phyloP scores from a whole-genome alignment of 2,329 filamentous ascomycete genomes.

The Bipolaris oryzae region DNA sequence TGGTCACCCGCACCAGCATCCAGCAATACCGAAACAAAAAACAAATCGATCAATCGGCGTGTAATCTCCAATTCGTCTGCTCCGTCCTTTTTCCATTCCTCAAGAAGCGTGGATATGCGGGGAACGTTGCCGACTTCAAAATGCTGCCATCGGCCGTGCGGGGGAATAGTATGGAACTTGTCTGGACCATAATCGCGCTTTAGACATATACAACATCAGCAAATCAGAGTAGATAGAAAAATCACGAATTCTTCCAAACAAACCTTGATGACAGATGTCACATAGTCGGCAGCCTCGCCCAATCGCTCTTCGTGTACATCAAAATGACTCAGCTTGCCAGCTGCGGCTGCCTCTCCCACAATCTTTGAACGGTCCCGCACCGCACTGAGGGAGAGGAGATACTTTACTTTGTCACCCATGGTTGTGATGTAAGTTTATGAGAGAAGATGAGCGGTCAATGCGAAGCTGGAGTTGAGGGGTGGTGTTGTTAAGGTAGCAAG shows the following conservation, averaged over 20 bases:
- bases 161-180: constrained; percentile 59
- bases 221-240: not conserved
- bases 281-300: constrained; percentile 77
- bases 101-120: constrained; percentile 70
- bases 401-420: constrained; percentile 34
- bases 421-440: not conserved
- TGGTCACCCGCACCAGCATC: constrained; percentile 85
- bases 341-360: constrained; percentile 33
- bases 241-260: not conserved
- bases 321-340: constrained; percentile 72
- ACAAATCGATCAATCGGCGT: constrained; percentile 75
- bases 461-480: constrained; percentile 5
- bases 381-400: constrained; percentile 35
- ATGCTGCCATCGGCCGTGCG: constrained; percentile 82
- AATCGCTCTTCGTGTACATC: constrained; percentile 84
- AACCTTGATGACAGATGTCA: constrained; percentile 89
- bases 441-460: not conserved
- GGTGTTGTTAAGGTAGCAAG: constrained; percentile 13
- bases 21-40: constrained; percentile 77
- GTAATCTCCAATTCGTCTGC: constrained; percentile 74
- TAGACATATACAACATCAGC: not conserved
- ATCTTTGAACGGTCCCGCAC: constrained; percentile 36
- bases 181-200: constrained; percentile 72
- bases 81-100: constrained; percentile 60
- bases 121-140: constrained; percentile 77